phyloP scores from a whole-genome alignment of 2,329 filamentous ascomycete species.

The Sporothrix luriei region DNA sequence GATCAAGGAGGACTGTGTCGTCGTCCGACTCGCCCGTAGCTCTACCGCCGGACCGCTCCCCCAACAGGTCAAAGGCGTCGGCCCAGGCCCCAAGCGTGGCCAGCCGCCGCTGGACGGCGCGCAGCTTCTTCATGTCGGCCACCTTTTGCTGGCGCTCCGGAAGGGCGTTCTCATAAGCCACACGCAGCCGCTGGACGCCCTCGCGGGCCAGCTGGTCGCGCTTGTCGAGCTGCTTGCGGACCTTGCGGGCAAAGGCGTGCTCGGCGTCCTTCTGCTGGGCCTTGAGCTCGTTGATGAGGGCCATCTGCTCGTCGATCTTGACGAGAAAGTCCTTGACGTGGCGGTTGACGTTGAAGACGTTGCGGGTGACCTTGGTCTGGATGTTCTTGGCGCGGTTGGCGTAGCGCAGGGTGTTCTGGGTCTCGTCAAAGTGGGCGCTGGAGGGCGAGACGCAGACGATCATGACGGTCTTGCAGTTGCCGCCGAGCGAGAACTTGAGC shows the following conservation, averaged over 20 bases:
- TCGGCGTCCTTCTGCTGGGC: constrained; percentile 91
- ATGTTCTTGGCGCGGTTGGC: constrained; percentile 99
- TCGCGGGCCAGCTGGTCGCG: constrained; percentile 74
- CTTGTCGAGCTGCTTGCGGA: constrained; percentile 88
- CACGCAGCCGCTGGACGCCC: constrained; percentile 75
- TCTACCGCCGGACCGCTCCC: constrained; percentile 68
- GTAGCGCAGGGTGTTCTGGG: constrained; percentile 95
- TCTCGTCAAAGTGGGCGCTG: constrained; percentile 96
- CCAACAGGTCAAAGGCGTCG: constrained; percentile 73
- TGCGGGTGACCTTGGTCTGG: constrained; percentile 98
- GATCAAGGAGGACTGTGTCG: constrained; percentile 42
- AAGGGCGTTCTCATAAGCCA: constrained; percentile 79
- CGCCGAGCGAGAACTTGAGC: constrained; percentile 93
- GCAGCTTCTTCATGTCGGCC: constrained; percentile 76
- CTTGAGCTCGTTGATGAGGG: constrained; percentile 93
- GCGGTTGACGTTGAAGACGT: constrained; percentile 97
- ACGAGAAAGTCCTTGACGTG: constrained; percentile 99
- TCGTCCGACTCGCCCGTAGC: constrained; percentile 44
- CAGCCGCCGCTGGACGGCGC: constrained; percentile 82
- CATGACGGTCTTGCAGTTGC: constrained; percentile 99
- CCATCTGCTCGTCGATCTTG: constrained; percentile 98
- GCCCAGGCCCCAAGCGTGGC: constrained; percentile 88
- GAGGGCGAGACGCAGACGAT: constrained; percentile 98
- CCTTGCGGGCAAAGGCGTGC: constrained; percentile 78
- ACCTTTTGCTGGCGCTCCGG: constrained; percentile 78